Base-by-base conservation (phyloP, 805 yeast genomes). In the Yamadazyma laniorum region DNA sequence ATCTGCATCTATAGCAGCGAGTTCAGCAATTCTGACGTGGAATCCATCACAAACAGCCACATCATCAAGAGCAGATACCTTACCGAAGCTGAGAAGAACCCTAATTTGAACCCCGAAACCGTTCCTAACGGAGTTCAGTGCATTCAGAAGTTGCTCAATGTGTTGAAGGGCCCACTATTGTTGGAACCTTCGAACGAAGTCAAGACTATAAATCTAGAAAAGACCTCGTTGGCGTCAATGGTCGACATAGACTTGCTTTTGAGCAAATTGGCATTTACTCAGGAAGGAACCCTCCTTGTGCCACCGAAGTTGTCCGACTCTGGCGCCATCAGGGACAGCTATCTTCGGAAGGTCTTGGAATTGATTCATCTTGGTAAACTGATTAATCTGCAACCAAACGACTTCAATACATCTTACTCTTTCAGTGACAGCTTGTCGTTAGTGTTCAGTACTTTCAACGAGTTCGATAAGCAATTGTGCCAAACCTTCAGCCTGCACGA, bases 151-250 rank as follows among this genome's bases (percentile, higher is more conserved):
- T 51, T 87, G 13, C 70, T 74, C 48, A 79, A 77, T 43, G 82
- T 84, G 6, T 61, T 86, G 32, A 76, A 70, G 45, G 90, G 88
- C 2, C 91, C 95, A 0, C 56, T 87, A 16, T 55, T 65, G 6
- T 56, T 72, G 17, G 58, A 53, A 2, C 61, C 72, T 2, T 61
- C 56, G 2, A 74, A 70, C 4, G 75, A 73, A 8, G 59, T 67
- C 3, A 80, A 76, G 50, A 77, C 83, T 0, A 80, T 88, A 26
- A 67, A 72, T 43, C 56, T 76, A 3, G 56, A 61, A n/a, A 74
- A 73, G 43, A 65, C 77, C 12, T 62, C 72, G 1, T 58, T 84
- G 40, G 79, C 75, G 44, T 64, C 84, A 3, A 77, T 77, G 39
- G 56, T 85, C 4, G 79, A 83, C 45, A 68, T 83, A 2, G 56